These are phyloP conservation scores for Mucor circinelloides DNA, from an alignment of 371 early-diverging fungal species.

Conservation along the genomic window DNA sequence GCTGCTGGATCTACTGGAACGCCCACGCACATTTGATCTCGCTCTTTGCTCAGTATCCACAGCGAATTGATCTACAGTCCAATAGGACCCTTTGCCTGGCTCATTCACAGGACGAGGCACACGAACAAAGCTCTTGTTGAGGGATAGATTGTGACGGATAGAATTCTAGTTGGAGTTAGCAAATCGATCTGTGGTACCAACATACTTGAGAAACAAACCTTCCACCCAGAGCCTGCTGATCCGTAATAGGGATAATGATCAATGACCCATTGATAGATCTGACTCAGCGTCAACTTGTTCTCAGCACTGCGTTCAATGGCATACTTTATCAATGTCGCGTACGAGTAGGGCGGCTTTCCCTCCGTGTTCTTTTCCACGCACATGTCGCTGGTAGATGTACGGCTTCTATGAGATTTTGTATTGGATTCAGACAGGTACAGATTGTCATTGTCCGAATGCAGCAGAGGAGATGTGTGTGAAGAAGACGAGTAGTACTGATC, in stretches of 20 bases:
- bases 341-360: conserved; percentile 83
- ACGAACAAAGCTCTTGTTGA: conserved; percentile 91
- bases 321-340: conserved; percentile 87
- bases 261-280: conserved; percentile 90
- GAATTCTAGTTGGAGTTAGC: conserved; percentile 74
- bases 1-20: conserved; percentile 24
- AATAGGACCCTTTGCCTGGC: conserved; percentile 96
- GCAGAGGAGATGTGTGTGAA: not conserved
- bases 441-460: not conserved
- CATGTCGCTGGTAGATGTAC: conserved; percentile 23
- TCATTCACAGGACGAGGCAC: conserved; percentile 87
- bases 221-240: conserved; percentile 78
- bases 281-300: conserved; percentile 79
- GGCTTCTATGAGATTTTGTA: conserved; percentile 15
- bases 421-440: conserved; percentile 6
- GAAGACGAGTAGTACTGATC: conserved; percentile 7
- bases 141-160: conserved; percentile 95
- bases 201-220: conserved; percentile 45
- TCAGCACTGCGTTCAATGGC: conserved; percentile 80
- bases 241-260: conserved; percentile 75
- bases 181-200: not conserved
- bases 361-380: conserved; percentile 32
- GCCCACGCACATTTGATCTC: conserved; percentile 20
- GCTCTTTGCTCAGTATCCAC: conserved; percentile 26
- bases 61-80: conserved; percentile 70